Evolutionary conservation across 2,329 filamentous ascomycete species (phyloP), one percentile per base, ranked within the genome.

Genomic region (Venturiaceae sp.): DNA sequence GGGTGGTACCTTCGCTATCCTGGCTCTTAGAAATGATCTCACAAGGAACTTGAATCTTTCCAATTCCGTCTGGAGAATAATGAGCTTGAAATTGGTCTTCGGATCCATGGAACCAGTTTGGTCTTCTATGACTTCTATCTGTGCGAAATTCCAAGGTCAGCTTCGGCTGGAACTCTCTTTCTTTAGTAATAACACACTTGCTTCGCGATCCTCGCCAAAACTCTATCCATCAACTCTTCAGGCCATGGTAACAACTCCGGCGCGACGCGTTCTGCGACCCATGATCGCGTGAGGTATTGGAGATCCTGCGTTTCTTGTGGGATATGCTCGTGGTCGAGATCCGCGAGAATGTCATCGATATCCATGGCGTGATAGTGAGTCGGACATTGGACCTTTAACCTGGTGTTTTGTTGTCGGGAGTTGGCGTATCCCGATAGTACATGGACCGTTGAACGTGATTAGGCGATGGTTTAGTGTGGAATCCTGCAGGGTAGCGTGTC

Each of bases 1-100:
- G n/a, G 7, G 3, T 9, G 9, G 53, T 69, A 90, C 88, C 81
- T 99, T 97, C 57, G 88, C 84, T 59, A 97, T 85, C n/a, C 94
- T 81, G 9, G 88, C 85, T 57, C 95, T 82, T 58, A 99, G 74
- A 63, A 92, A 87, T 63, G 88, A 87, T 61, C 94, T 82, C 19
- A 97, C 82, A 23, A 99, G 80, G 68, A 91, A 99, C 75, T 96
- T 96, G 74, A 89, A 95, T 50, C 94, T 81, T 71, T 96, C 92
- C 58, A 99, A 82, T 75, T 99, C 94, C 6, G 95, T 97, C 77
- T 99, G 94, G 58, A 96, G 85, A 62, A 99, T 87, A 53, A 96
- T 96, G 67, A 97, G 85, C 61, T 85, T 84, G 71, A 99, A 96
- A 71, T 96, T 97, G 63, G 89, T 86, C 72, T 88, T 91, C 52